These are phyloP conservation scores for Neostapfia colusana DNA, from an alignment of 176 grass and related monocot genomes.

Conservation along the genomic window DNA sequence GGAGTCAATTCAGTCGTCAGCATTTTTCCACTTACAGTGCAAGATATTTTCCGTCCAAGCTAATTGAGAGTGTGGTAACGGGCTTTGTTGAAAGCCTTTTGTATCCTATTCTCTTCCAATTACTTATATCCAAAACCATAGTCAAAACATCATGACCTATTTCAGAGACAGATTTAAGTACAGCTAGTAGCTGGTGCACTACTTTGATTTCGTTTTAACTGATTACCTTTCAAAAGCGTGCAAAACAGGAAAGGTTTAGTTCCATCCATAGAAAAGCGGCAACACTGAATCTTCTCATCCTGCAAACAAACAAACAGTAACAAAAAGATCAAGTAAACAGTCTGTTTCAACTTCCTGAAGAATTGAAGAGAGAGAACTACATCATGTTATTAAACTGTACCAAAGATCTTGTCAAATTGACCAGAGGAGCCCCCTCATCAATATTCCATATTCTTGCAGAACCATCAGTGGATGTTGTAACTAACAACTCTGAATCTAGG, in stretches of 20 bases:
- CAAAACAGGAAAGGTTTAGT: constrained; percentile 92
- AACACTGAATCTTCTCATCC: constrained; percentile 92
- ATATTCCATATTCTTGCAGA: constrained; percentile 96
- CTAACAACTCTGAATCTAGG: constrained; percentile 85
- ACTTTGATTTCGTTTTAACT: constrained; percentile 26
- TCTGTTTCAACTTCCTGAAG: constrained; percentile 1
- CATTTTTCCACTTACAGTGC: constrained; percentile 69
- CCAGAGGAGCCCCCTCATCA: constrained; percentile 57
- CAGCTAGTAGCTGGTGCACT: neutral
- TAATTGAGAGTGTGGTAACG: constrained; percentile 73
- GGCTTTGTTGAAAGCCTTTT: constrained; percentile 68
- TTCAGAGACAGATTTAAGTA: constrained; percentile 38
- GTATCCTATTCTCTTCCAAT: constrained; percentile 87
- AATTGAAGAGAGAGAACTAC: neutral
- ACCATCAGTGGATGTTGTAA: constrained; percentile 78
- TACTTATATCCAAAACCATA: constrained; percentile 74
- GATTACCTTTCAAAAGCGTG: constrained; percentile 81
- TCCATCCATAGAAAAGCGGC: constrained; percentile 92
- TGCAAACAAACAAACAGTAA: constrained; percentile 35
- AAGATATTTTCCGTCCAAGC: constrained; percentile 92
- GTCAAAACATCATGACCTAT: constrained; percentile 52
- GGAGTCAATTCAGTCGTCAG: neutral
- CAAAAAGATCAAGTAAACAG: neutral
- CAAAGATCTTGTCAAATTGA: constrained; percentile 61
- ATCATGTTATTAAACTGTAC: constrained; percentile 42